Base-by-base conservation (phyloP, 225 moss, liverwort and hornwort species). In the Polytrichum commune region DNA sequence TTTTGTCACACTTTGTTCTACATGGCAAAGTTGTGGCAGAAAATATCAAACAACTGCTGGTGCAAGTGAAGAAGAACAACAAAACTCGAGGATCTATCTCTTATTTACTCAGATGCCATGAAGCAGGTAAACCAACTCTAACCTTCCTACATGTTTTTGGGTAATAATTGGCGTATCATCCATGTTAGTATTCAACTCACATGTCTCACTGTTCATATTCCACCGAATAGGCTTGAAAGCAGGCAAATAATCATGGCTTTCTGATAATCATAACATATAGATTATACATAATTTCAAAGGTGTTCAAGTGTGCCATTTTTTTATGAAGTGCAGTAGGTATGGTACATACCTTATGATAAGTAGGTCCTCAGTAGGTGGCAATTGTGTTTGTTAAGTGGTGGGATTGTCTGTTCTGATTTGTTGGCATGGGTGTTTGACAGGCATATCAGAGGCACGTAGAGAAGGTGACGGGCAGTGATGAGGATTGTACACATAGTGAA, bases 21-120 rank as follows among this genome's bases (percentile, higher is more conserved):
- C 98, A 95, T 74, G 98, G 94, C 54, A 90, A 89, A 68, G 88
- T 82, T 71, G 93, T 98, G 73, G 88, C 88, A 57, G 95, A 98
- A 80, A 98, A 90, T 61, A 85, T 98, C 29, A 93, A 95, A 79
- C 92, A 98, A 63, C 76, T 95, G 60, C 76, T 98, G 76, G 77
- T 86, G 29, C 89, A 85, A 83, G 75, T 98, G 9, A 94, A 92
- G 75, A 85, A 83, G 75, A 84, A 84, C 63, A 86, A 88, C 77
- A n/a, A 89, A 88, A 53, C 75, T 83, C 27, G 87, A 93, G 75
- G 94, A 98, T 28, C 85, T 98, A 65, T 93, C 92, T 62, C 68
- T 74, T 70, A 84, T 98, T 16, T 98, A 93, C 77, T 75, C 88
- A 72, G 85, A 91, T 72, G 90, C 92, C 29, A 86, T 98, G 95